A percentile compares a stretch with the other conserved stretches of the same genome.
Conservation (phyloP, 2,329 filamentous ascomycete genomes). For the Rhexocercosporidium sp. region DNA sequence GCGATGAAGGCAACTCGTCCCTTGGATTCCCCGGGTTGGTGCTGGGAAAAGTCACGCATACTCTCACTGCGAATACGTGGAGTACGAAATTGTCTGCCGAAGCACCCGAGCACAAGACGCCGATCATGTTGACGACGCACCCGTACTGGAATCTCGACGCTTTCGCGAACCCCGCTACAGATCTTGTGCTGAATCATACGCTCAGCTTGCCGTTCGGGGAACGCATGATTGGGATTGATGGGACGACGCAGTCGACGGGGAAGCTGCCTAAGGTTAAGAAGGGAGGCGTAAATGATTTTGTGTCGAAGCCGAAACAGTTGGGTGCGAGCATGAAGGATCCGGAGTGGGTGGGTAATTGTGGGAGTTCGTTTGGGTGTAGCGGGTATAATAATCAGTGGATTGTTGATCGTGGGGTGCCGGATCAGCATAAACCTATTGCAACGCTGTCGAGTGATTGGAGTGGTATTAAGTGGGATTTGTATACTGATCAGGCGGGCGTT, state of each 20-base stretch:
- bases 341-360: slow-evolving; percentile 75
- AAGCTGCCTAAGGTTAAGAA: slow-evolving; percentile 69
- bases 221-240: slow-evolving; percentile 69
- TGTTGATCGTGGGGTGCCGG: slow-evolving; percentile 46
- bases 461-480: slow-evolving; percentile 82
- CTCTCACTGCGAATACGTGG: slow-evolving; percentile 67
- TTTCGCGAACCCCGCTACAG: slow-evolving; percentile 70
- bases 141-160: slow-evolving; percentile 75
- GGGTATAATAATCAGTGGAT: slow-evolving; percentile 72
- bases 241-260: slow-evolving; percentile 74
- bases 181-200: slow-evolving; percentile 70
- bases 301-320: slow-evolving; percentile 77
- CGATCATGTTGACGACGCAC: slow-evolving; percentile 76
- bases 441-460: slow-evolving; percentile 74
- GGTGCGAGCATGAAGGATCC: slow-evolving; percentile 67
- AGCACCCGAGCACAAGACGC: slow-evolving; percentile 73
- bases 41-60: slow-evolving; percentile 66
- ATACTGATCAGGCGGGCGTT: slow-evolving; percentile 83
- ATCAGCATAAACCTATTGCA: slow-evolving; percentile 53
- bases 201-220: slow-evolving; percentile 74
- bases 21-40: slow-evolving; percentile 67
- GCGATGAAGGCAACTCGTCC: slow-evolving; percentile 58
- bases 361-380: slow-evolving; percentile 74
- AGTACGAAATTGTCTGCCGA: slow-evolving; percentile 73
- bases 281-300: slow-evolving; percentile 78